Evolutionary conservation across 257 asterid species (phyloP).

Genomic region (Oldenlandia corymbosa): DNA sequence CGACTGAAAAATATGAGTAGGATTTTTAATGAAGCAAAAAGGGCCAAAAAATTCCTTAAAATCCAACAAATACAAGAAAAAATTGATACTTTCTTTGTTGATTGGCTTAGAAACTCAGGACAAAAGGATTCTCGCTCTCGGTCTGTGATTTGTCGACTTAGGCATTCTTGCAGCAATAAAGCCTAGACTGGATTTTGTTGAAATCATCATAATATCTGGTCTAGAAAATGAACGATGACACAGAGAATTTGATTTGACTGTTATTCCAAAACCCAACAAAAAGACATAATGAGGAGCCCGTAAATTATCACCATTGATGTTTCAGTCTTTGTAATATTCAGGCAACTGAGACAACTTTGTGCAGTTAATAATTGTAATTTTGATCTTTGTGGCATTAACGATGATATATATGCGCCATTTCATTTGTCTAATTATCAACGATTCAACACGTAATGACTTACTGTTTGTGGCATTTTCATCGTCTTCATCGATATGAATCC

Average conservation of each 20-base stretch:
- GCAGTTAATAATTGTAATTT: background rate
- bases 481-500: slow-evolving; percentile 20
- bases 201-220: too few relatives aligned
- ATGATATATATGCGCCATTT: background rate
- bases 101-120: background rate
- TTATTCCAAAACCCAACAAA: background rate
- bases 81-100: background rate
- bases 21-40: background rate
- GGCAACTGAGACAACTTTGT: background rate
- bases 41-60: background rate
- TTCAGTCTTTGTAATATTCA: background rate
- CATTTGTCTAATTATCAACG: background rate
- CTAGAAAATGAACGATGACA: too few relatives aligned
- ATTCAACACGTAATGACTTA: background rate
- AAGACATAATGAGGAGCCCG: too few relatives aligned
- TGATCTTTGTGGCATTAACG: slow-evolving; percentile 5
- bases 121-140: background rate
- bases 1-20: background rate
- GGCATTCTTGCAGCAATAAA: too few relatives aligned
- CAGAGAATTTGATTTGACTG: background rate
- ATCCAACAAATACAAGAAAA: slow-evolving; percentile 4
- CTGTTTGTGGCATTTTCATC: slow-evolving; percentile 2
- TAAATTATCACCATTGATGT: background rate
- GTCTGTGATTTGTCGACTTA: background rate
- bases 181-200: too few relatives aligned